Conservation (phyloP, 148 eudicot species). For the Amaranthus palmeri region DNA sequence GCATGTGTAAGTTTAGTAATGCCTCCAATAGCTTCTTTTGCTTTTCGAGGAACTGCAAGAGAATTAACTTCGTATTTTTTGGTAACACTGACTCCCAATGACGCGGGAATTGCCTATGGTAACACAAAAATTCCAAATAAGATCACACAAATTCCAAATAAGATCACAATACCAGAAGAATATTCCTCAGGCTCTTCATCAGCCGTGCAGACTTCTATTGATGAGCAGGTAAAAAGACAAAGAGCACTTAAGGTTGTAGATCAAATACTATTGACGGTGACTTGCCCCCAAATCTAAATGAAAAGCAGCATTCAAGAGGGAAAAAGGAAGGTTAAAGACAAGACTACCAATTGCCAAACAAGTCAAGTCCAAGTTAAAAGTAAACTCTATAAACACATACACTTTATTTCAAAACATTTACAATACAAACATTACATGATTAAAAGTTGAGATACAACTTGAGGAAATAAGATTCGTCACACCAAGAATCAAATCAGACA, state of each 20-base stretch:
- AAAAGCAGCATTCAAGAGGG: not conserved
- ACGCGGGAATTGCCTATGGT: constrained; percentile 81
- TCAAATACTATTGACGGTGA: too few species aligned
- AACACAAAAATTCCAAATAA: constrained; percentile 2
- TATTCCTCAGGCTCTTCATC: constrained; percentile 9
- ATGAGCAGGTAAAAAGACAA: not conserved
- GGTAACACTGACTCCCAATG: constrained; percentile 84
- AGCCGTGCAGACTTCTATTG: not conserved
- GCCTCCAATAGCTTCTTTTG: constrained; percentile 99
- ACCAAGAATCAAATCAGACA: not conserved
- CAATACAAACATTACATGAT: not conserved
- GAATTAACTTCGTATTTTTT: constrained; percentile 92
- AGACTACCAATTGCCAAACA: not conserved
- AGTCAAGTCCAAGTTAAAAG: too few species aligned
- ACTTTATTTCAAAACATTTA: not conserved
- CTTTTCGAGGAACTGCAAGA: constrained; percentile 96
- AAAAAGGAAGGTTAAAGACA: not conserved
- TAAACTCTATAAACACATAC: not conserved
- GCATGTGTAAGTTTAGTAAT: constrained; percentile 89
- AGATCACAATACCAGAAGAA: not conserved
- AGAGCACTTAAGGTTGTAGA: not conserved
- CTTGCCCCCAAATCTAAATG: not conserved
- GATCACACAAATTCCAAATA: not conserved
- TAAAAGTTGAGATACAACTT: not conserved
- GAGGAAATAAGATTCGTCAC: not conserved